A percentile compares a stretch with the other conserved stretches of the same genome.
These are phyloP conservation scores for Boletus sensibilis DNA, from an alignment of 768 basidiomycete species.

Conservation along the genomic window DNA sequence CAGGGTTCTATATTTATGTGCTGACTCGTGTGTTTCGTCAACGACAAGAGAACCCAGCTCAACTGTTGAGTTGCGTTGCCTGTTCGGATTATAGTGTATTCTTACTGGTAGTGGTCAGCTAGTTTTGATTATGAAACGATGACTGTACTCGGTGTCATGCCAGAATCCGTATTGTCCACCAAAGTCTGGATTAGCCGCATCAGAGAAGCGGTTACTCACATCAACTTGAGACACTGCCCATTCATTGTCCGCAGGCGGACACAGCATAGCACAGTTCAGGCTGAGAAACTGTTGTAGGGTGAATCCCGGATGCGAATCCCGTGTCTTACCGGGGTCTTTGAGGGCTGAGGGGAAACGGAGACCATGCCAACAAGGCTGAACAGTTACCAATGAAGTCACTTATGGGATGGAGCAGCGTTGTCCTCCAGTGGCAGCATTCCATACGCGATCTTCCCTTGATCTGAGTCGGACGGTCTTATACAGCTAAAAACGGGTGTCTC, in stretches of 20 bases:
- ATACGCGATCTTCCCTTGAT: background rate
- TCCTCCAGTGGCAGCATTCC: background rate
- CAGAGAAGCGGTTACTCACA: constrained; percentile 4
- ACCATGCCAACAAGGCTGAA: constrained; percentile 21
- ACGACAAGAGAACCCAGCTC: background rate
- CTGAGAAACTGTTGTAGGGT: constrained; percentile 5
- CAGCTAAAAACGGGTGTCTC: constrained; percentile 10
- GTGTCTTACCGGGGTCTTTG: constrained; percentile 1
- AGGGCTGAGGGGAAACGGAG: constrained; percentile 20
- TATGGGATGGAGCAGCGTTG: background rate
- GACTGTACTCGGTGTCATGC: background rate
- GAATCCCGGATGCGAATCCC: constrained; percentile 24
- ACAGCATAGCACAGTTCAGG: background rate
- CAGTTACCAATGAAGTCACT: constrained; percentile 12
- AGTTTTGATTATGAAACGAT: constrained; percentile 3
- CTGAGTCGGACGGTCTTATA: constrained; percentile 4
- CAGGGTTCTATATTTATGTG: background rate
- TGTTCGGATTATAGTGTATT: background rate
- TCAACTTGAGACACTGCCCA: constrained; percentile 13
- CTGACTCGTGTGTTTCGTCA: constrained; percentile 1
- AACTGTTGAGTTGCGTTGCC: background rate
- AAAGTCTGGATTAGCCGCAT: constrained; percentile 2
- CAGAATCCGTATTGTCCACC: constrained; percentile 5
- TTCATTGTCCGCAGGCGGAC: background rate
- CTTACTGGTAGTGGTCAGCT: background rate